Conservation (phyloP, 768 basidiomycete species). For the Russula emetica region DNA sequence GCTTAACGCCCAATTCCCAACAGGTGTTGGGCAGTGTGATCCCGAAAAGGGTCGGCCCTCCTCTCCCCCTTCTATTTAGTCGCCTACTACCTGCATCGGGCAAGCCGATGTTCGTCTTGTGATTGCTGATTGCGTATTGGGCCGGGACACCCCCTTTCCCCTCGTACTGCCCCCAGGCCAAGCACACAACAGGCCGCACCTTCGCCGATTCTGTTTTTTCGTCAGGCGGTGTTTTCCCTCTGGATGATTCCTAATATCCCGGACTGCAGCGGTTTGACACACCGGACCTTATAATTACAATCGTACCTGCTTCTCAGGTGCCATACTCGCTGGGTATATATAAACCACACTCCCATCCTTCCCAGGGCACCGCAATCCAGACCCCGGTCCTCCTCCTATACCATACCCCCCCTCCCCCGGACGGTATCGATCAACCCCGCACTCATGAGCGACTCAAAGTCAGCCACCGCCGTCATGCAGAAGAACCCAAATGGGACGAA, state of each 20-base stretch:
- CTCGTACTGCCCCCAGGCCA: slow-evolving; percentile 13
- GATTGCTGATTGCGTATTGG: slow-evolving; percentile 15
- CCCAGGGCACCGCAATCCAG: slow-evolving; percentile 10
- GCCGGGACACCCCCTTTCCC: slow-evolving; percentile 12
- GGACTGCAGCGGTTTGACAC: slow-evolving; percentile 22
- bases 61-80: slow-evolving; percentile 20
- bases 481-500: slow-evolving; percentile 14
- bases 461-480: slow-evolving; percentile 23
- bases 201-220: slow-evolving; percentile 19
- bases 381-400: background rate
- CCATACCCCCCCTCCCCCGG: background rate
- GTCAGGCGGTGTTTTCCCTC: slow-evolving; percentile 11
- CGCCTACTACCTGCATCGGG: slow-evolving; percentile 21
- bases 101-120: slow-evolving; percentile 21
- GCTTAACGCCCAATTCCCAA: slow-evolving; percentile 22
- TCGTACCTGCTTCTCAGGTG: slow-evolving; percentile 18
- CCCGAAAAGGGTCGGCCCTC: slow-evolving; percentile 16
- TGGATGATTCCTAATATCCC: slow-evolving; percentile 24
- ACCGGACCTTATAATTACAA: slow-evolving; percentile 21
- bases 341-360: slow-evolving; percentile 5
- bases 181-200: slow-evolving; percentile 15
- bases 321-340: slow-evolving; percentile 15
- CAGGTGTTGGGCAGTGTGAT: slow-evolving; percentile 21
- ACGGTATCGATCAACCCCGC: background rate
- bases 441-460: slow-evolving; percentile 20